phyloP scores from a whole-genome alignment of 2,329 filamentous ascomycete species.

The Emydomyces testavorans region DNA sequence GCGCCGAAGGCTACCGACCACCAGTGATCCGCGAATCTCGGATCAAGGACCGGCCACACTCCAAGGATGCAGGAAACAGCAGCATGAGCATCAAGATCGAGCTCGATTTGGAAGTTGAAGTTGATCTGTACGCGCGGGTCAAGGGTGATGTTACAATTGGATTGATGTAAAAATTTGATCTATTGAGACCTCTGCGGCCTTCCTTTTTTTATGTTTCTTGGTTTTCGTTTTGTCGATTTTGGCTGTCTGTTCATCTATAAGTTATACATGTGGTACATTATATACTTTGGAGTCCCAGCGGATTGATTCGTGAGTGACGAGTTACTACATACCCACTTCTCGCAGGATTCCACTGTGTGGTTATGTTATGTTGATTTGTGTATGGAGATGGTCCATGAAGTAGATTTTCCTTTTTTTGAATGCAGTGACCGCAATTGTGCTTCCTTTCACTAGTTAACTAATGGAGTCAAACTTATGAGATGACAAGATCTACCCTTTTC shows the following conservation, averaged over 20 bases:
- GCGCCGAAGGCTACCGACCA: not conserved
- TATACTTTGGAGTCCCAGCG: too few species aligned
- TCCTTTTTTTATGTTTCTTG: not conserved
- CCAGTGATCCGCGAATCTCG: conserved; percentile 23
- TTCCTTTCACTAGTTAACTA: too few species aligned
- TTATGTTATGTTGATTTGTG: too few species aligned
- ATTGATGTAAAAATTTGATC: conserved; percentile 8
- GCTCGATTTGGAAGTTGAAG: conserved; percentile 23
- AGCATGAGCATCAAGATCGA: conserved; percentile 35
- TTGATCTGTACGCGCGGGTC: conserved; percentile 11
- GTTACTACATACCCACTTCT: too few species aligned
- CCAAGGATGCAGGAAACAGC: conserved; percentile 28
- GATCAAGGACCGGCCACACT: conserved; percentile 31
- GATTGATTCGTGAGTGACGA: too few species aligned
- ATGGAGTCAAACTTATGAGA: too few species aligned
- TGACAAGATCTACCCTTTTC: too few species aligned
- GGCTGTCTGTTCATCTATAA: not conserved
- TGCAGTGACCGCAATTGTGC: too few species aligned
- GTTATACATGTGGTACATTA: too few species aligned
- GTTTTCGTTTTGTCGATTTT: not conserved
- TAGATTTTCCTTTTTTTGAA: too few species aligned
- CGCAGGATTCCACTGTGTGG: too few species aligned
- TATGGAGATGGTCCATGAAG: too few species aligned
- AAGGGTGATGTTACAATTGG: conserved; percentile 13
- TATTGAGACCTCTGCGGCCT: not conserved